Evolutionary conservation across 371 early-diverging fungal genomes (phyloP).

Genomic region (Mucor ambiguus): DNA sequence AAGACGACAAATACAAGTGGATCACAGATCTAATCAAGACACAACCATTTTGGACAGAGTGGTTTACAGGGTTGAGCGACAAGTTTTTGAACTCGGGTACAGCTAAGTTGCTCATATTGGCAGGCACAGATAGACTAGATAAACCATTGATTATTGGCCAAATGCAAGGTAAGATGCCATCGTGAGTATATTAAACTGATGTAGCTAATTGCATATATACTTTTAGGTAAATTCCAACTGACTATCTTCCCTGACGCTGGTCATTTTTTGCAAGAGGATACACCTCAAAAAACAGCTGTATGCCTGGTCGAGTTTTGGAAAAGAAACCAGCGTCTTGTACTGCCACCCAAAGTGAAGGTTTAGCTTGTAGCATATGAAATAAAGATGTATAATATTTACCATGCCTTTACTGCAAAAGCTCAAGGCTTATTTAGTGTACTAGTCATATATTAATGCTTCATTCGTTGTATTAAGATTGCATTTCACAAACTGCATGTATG

Average conservation of each 20-base stretch:
- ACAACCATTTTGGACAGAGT: constrained; percentile 80
- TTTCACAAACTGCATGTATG: background rate
- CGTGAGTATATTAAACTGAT: background rate
- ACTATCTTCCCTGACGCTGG: constrained; percentile 82
- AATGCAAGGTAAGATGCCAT: constrained; percentile 82
- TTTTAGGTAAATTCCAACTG: constrained; percentile 81
- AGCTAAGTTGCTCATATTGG: constrained; percentile 84
- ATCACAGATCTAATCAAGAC: constrained; percentile 73
- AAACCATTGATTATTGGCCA: constrained; percentile 91
- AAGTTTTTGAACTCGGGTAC: constrained; percentile 75
- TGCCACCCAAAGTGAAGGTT: constrained; percentile 55
- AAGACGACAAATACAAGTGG: constrained; percentile 54
- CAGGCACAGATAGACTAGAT: constrained; percentile 93
- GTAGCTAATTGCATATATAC: background rate
- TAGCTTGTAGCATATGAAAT: background rate
- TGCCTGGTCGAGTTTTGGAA: constrained; percentile 79
- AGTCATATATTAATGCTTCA: too few species aligned
- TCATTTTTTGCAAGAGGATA: constrained; percentile 92
- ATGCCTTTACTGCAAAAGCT: too few species aligned
- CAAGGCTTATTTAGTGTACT: too few species aligned
- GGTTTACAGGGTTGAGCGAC: constrained; percentile 84
- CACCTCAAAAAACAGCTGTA: constrained; percentile 71
- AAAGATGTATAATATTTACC: background rate
- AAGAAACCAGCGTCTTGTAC: constrained; percentile 73
- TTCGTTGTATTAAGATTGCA: background rate